These are phyloP conservation scores for Nannochloris sp. DNA, from an alignment of 139 green algal species.

Conservation along the genomic window DNA sequence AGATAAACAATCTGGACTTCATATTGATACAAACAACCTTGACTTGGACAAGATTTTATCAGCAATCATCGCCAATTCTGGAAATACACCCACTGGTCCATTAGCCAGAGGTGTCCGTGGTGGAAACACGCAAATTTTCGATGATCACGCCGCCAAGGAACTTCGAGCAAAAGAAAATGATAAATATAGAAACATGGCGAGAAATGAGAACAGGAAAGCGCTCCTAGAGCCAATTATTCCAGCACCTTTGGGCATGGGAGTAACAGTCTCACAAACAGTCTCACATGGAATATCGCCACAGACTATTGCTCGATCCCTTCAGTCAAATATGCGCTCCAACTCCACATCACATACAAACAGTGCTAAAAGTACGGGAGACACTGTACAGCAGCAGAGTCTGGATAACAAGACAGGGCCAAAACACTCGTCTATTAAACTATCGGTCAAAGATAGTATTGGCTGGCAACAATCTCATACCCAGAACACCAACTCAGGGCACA, in stretches of 20 bases:
- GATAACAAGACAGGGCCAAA: no score
- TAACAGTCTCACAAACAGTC: slow-evolving; percentile 8
- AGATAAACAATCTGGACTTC: slow-evolving; percentile 9
- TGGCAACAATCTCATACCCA: no score
- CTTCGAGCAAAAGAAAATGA: background rate
- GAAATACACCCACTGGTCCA: slow-evolving; percentile 20
- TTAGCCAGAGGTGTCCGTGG: slow-evolving; percentile 13
- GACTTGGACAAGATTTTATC: slow-evolving; percentile 14
- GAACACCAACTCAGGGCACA: no score
- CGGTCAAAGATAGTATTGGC: no score
- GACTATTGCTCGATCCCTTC: background rate
- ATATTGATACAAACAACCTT: background rate
- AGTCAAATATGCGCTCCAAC: background rate
- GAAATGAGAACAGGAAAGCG: background rate
- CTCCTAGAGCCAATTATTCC: slow-evolving; percentile 20
- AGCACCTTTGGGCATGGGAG: slow-evolving; percentile 15
- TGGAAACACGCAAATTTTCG: background rate
- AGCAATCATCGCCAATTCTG: slow-evolving; percentile 15
- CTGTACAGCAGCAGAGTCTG: no score
- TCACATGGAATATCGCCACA: slow-evolving; percentile 3
- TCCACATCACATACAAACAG: background rate
- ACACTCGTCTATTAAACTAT: no score
- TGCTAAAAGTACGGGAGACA: no score
- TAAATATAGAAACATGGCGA: background rate
- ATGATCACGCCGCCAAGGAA: background rate